These are phyloP conservation scores for Caloboletus inedulis DNA, from an alignment of 1,284 basidiomycete species.

Conservation along the genomic window DNA sequence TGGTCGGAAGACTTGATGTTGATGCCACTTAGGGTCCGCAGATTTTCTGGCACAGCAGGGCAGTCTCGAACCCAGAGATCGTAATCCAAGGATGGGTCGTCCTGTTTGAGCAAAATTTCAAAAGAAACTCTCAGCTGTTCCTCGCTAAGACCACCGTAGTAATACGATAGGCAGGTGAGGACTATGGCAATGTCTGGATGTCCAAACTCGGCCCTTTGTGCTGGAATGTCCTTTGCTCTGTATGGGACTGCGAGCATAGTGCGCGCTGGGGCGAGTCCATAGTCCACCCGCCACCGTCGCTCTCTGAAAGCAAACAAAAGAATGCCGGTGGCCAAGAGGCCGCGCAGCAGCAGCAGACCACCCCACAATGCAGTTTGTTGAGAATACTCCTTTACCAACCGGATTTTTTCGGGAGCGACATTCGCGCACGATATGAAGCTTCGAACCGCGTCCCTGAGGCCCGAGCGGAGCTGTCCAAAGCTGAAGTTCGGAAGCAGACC, in stretches of 20 bases:
- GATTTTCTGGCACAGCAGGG: constrained; percentile 27
- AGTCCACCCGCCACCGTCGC: constrained; percentile 52
- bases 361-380: constrained; percentile 27
- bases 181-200: constrained; percentile 50
- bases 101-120: constrained; percentile 39
- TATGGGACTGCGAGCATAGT: constrained; percentile 53
- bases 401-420: constrained; percentile 14
- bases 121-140: constrained; percentile 42
- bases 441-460: constrained; percentile 17
- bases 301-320: constrained; percentile 41
- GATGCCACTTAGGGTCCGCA: constrained; percentile 37
- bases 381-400: constrained; percentile 15
- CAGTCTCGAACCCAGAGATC: constrained; percentile 37
- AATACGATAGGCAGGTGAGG: constrained; percentile 52
- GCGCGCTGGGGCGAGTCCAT: constrained; percentile 44
- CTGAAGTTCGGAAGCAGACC: constrained; percentile 21
- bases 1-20: constrained; percentile 44
- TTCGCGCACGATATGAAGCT: constrained; percentile 25
- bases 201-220: constrained; percentile 50
- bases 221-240: constrained; percentile 51
- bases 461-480: constrained; percentile 19
- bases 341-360: constrained; percentile 42
- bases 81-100: constrained; percentile 46
- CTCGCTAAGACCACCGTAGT: constrained; percentile 49
- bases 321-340: constrained; percentile 43